Percentiles rank a stretch among this genome's conserved stretches.
Conservation (phyloP, 2,329 filamentous ascomycete species). For the Monilinia polystroma region DNA sequence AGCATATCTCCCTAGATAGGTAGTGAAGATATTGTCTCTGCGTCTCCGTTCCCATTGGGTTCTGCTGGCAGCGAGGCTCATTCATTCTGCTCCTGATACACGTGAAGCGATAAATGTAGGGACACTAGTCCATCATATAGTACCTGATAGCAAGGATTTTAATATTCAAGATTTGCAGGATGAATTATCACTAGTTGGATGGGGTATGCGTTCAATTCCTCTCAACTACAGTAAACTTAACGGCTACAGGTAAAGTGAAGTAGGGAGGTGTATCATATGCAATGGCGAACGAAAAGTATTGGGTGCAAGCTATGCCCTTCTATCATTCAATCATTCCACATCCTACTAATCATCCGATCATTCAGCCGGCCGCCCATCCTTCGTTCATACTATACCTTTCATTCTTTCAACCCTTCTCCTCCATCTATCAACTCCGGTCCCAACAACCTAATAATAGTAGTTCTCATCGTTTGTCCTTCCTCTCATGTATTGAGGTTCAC, state of each 20-base stretch:
- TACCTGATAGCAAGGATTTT: too few species aligned
- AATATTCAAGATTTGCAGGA: too few species aligned
- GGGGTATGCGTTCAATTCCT: constrained; percentile 18
- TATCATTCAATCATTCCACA: constrained; percentile 19
- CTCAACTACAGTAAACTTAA: constrained; percentile 16
- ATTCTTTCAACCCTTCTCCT: neutral
- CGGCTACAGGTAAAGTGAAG: neutral
- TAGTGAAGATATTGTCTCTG: too few species aligned
- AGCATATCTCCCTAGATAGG: too few species aligned
- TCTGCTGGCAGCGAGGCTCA: too few species aligned
- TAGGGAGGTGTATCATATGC: neutral
- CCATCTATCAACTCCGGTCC: constrained; percentile 3
- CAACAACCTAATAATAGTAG: constrained; percentile 56
- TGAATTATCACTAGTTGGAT: neutral
- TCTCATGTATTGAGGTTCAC: constrained; percentile 83
- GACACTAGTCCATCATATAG: neutral
- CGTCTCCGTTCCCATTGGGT: too few species aligned
- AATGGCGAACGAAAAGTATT: neutral
- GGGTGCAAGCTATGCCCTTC: constrained; percentile 1
- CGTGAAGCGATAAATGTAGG: too few species aligned
- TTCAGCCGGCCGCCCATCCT: constrained; percentile 1
- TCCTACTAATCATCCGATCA: constrained; percentile 3
- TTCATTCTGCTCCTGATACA: too few species aligned
- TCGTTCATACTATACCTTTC: constrained; percentile 12
- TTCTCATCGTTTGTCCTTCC: constrained; percentile 90